Base-by-base conservation (phyloP, 176 grass and related monocot genomes). In the Tillandsia leiboldiana region DNA sequence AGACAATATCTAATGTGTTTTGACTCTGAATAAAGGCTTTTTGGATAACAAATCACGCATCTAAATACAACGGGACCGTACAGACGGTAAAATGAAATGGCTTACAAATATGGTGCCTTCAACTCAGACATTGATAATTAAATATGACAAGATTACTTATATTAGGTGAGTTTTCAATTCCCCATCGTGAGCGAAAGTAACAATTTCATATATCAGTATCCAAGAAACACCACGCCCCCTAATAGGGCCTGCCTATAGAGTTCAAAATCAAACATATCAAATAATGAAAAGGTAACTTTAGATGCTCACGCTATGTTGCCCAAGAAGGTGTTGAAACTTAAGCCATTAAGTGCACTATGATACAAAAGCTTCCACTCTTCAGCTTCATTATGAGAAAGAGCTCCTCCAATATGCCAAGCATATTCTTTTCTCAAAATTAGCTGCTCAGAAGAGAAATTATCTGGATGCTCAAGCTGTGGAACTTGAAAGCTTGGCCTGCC, bases 301-400 rank as follows among this genome's bases (percentile, higher is more conserved):
- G 48, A 28, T 72, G 87, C 93, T 87, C 76, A 97, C 93, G 74
- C 80, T 66, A 97, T 85, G 73, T 87, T 90, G 8, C 93, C 93
- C 62, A 97, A 83, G 81, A 97, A 97, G 75, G 93, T 97, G 68
- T 82, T 87, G 86, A 90, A 92, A 75, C 93, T 97, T 74, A 89
- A 77, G 50, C 93, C 89, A 81, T 92, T 88, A 83, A 97, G 80
- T 77, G 84, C 83, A 82, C 93, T 97, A 53, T 90, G 83, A 64
- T 97, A 97, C 23, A 97, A 76, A 76, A 97, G 89, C 71, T 73
- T 92, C 93, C 93, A 97, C 51, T 87, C 83, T 81, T 87, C 76
- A 26, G 80, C 70, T 50, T 85, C 93, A 27, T 89, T 67, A 26
- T 89, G 89, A 72, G 92, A 77, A 78, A 96, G 85, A 24, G 76